These are phyloP conservation scores for Tolypocladium paradoxum DNA, from an alignment of 2,329 filamentous ascomycete genomes.

Conservation along the genomic window DNA sequence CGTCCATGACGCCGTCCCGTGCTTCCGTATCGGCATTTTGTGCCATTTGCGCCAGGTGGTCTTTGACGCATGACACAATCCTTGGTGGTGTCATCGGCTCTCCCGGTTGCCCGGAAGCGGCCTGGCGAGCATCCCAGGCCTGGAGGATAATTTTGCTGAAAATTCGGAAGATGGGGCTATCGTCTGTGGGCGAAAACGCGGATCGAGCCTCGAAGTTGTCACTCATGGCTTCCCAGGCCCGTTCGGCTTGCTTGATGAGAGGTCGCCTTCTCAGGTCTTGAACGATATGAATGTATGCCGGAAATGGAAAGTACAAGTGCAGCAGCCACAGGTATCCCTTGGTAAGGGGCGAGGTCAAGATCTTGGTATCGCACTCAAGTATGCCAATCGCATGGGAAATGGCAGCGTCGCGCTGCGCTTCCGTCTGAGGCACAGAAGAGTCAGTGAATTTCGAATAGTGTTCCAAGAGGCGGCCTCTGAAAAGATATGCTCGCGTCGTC, in stretches of 20 bases:
- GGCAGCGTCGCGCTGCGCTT: slow-evolving; percentile 16
- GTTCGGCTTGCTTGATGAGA: slow-evolving; percentile 9
- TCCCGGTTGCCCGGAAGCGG: background rate
- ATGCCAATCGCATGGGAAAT: slow-evolving; percentile 19
- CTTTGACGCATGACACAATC: background rate
- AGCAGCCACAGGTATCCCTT: slow-evolving; percentile 26
- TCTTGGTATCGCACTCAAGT: slow-evolving; percentile 25
- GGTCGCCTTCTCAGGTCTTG: slow-evolving; percentile 19
- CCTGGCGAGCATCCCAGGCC: background rate
- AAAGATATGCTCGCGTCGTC: slow-evolving; percentile 28
- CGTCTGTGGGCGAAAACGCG: background rate
- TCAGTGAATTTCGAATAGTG: slow-evolving; percentile 23
- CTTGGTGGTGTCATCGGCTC: background rate
- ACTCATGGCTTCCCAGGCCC: slow-evolving; percentile 21
- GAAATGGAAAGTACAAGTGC: slow-evolving; percentile 26
- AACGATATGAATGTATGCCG: slow-evolving; percentile 28
- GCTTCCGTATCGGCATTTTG: background rate
- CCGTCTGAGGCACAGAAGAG: slow-evolving; percentile 10
- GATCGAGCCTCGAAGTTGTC: slow-evolving; percentile 16
- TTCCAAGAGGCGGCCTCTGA: slow-evolving; percentile 39
- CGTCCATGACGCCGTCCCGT: background rate
- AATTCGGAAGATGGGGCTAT: background rate
- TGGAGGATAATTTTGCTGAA: background rate
- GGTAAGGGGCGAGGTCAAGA: slow-evolving; percentile 18
- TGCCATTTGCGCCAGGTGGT: background rate